Conservation (phyloP, 108 stramenopile species). For the Craspedostauros australis region DNA sequence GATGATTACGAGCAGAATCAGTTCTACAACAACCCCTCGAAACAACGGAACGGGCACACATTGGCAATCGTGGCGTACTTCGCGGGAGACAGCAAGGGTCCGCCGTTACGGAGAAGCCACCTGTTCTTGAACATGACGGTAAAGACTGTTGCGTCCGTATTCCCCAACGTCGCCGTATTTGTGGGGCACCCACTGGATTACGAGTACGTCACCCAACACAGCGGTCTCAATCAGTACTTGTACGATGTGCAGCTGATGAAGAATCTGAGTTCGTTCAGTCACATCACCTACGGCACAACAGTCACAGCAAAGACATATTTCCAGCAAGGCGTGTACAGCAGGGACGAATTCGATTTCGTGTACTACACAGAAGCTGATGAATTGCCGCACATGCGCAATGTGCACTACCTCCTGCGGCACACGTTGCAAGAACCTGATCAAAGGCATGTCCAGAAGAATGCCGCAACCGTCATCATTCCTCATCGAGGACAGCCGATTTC, state of each 20-base stretch:
- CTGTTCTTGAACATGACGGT: not conserved
- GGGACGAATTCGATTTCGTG: not conserved
- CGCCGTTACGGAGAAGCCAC: not conserved
- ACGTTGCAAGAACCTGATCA: not conserved
- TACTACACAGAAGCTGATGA: constrained; percentile 1
- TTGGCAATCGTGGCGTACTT: not conserved
- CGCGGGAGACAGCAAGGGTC: not conserved
- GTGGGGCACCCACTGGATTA: not conserved
- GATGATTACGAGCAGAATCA: not conserved
- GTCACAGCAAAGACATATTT: too few species aligned
- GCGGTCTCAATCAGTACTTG: constrained; percentile 2
- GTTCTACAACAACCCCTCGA: not conserved
- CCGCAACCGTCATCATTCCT: not conserved
- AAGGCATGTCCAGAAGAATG: too few species aligned
- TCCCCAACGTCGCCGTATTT: not conserved
- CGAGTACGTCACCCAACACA: not conserved
- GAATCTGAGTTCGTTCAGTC: not conserved
- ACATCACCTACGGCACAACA: not conserved
- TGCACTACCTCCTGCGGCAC: not conserved
- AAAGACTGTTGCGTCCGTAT: not conserved
- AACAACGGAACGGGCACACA: not conserved
- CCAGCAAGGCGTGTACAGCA: too few species aligned
- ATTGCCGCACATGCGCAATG: not conserved
- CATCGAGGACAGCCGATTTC: not conserved
- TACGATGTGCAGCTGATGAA: not conserved